phyloP scores from a whole-genome alignment of 257 asterid genomes.

The Solanum virginianum region DNA sequence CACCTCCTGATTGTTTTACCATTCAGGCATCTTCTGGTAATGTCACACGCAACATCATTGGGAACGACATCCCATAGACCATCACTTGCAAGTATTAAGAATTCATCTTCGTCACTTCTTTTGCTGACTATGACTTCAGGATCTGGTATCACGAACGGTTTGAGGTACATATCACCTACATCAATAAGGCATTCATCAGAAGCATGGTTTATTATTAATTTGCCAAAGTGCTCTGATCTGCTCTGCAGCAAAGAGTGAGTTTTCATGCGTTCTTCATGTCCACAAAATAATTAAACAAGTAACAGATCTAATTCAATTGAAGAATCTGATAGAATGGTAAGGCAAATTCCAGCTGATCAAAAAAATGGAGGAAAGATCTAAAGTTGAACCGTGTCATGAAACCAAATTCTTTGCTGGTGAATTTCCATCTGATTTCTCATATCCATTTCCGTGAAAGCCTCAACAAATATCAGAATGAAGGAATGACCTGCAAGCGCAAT shows the following conservation, averaged over 20 bases:
- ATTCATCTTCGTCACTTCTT: slow-evolving; percentile 31
- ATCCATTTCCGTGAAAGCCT: background rate
- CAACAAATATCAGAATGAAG: background rate
- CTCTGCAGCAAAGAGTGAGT: background rate
- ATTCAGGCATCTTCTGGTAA: slow-evolving; percentile 32
- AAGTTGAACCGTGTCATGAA: background rate
- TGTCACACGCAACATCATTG: slow-evolving; percentile 43
- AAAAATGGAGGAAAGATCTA: background rate
- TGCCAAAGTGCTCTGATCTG: background rate
- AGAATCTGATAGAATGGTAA: background rate
- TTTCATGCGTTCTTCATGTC: background rate
- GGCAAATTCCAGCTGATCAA: background rate
- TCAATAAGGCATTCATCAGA: background rate
- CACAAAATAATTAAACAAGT: background rate
- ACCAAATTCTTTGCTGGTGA: background rate
- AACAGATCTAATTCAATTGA: background rate
- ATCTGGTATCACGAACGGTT: slow-evolving; percentile 46
- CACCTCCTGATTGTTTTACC: slow-evolving; percentile 10
- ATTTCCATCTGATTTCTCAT: background rate
- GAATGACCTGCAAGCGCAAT: background rate
- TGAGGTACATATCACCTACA: slow-evolving; percentile 52
- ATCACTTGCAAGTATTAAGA: slow-evolving; percentile 50
- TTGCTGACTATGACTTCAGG: slow-evolving; percentile 36
- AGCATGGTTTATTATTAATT: background rate
- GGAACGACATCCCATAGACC: slow-evolving; percentile 68